Conservation (phyloP, 768 basidiomycete genomes). For the Butyriboletus loyo region DNA sequence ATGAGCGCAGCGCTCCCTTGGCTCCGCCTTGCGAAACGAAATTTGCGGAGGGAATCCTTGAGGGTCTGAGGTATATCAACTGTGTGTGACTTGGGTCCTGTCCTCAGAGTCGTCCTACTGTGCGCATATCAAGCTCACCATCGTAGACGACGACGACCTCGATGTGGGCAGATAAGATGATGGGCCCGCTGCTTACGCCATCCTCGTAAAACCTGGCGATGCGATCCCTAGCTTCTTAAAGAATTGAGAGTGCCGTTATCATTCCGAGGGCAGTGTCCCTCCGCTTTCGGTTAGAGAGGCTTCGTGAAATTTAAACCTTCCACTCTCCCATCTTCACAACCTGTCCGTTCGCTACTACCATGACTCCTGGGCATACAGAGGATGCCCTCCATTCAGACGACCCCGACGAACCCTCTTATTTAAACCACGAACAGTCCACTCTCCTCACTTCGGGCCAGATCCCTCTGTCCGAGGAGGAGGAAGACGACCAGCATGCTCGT, state of each 20-base stretch:
- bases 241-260: no score
- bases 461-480: constrained; percentile 16
- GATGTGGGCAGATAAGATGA: neutral
- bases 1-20: constrained; percentile 73
- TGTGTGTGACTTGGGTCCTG: constrained; percentile 39
- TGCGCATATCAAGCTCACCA: constrained; percentile 19
- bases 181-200: constrained; percentile 5
- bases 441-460: constrained; percentile 20
- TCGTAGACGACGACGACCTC: constrained; percentile 1
- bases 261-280: neutral
- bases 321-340: no score
- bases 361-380: constrained; percentile 9
- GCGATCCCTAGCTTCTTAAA: no score
- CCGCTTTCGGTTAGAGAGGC: neutral
- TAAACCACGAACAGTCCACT: constrained; percentile 37
- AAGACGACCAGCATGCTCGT: constrained; percentile 30
- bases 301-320: neutral
- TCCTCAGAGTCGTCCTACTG: neutral
- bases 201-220: no score
- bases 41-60: constrained; percentile 79
- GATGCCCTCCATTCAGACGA: constrained; percentile 43
- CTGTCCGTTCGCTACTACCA: constrained; percentile 5
- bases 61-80: constrained; percentile 84
- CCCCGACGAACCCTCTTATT: constrained; percentile 44
- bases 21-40: constrained; percentile 66